Base-by-base conservation (phyloP, 495 filamentous ascomycete genomes). In the Hypoxylon perforatum region DNA sequence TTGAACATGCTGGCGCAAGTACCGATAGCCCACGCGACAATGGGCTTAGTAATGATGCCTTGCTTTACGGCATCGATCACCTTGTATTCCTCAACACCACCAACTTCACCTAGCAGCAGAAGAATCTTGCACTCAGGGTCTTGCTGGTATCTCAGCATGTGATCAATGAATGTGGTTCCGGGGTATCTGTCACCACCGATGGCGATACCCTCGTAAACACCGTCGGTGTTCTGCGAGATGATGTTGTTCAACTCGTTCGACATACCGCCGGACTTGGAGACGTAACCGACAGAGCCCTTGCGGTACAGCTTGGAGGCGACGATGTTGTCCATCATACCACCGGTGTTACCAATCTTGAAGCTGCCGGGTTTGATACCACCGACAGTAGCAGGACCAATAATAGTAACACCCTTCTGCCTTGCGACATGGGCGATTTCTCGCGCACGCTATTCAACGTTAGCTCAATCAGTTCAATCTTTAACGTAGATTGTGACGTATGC, bases 321-420 rank as follows among this genome's bases (percentile, higher is more conserved):
- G 73, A 99, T 99, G 87, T 99, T 99, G 87, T 99, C 95, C 95
- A 99, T 99, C 95, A 99, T 99, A 80, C 95, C 95, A 87, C 95
- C 95, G 65, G 95, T 99, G 87, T 99, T 99, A 80, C 95, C 95
- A 67, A 99, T 99, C 88, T 98, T 99, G 88, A 91, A 99, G 75
- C 91, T 90, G 80, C 95, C 96, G 62, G 95, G 95, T 87, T 99
- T 99, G 85, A 99, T 97, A 75, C 95, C 95, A 88, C 95, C 95
- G 65, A 99, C 95, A 56, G 95, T 99, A 61, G 95, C 95, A 63
- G 95, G 95, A 57, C 95, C 95, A 74, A 99, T 97, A 81, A 99
- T 99, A 73, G 94, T 97, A 77, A 99, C 92, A 50, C 94, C 94
- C 88, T 97, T 99, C 87, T 97, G 93, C 81, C 93, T 85, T 52